Evolutionary conservation across 169 alveolate species (phyloP).

Genomic region (Eimeria tenella): DNA sequence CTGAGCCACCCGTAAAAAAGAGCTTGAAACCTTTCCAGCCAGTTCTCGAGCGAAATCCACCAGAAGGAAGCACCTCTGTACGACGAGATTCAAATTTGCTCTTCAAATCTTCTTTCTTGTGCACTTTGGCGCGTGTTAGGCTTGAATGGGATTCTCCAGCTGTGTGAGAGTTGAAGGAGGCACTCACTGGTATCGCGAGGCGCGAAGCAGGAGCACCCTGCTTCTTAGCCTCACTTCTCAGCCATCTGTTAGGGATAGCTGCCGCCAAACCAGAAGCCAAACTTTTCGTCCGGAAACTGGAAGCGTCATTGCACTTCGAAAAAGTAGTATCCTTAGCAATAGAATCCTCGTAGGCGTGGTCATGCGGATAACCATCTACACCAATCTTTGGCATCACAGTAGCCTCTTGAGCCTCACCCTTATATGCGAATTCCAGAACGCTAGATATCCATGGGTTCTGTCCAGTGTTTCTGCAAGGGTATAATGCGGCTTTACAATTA

Average conservation of each 20-base stretch:
- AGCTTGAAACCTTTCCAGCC: conserved; percentile 6
- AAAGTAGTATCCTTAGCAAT: background rate
- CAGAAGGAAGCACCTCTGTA: background rate
- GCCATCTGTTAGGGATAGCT: background rate
- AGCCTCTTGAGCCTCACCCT: background rate
- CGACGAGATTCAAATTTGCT: background rate
- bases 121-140: background rate
- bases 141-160: background rate
- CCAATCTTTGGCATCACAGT: background rate
- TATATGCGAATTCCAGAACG: conserved; percentile 19
- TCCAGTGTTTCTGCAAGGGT: background rate
- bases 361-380: background rate
- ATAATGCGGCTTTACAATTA: background rate
- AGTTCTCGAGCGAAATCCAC: background rate
- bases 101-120: background rate
- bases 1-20: conserved; percentile 22
- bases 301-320: background rate
- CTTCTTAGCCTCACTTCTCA: background rate
- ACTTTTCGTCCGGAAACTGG: background rate
- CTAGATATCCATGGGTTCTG: background rate
- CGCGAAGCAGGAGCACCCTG: background rate
- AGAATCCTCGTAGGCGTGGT: background rate
- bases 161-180: background rate
- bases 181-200: background rate
- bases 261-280: background rate